phyloP scores from a whole-genome alignment of 169 alveolate species.

The Plasmodium ovale region DNA sequence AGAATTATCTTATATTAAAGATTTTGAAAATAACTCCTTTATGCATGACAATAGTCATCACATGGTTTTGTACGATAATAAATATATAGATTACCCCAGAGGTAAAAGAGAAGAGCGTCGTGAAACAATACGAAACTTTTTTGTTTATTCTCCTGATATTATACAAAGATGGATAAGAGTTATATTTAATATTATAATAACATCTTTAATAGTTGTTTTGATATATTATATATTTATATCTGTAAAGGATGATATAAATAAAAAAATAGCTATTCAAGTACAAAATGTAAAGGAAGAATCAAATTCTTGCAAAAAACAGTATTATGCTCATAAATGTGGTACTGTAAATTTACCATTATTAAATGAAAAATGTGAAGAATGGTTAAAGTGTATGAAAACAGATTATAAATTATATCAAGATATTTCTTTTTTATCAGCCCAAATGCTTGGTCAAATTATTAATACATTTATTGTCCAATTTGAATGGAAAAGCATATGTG shows the following conservation, averaged over 20 bases:
- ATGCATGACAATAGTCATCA: conserved; percentile 53
- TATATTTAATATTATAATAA: conserved; percentile 59
- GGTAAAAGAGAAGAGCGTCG: conserved; percentile 4
- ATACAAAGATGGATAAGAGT: conserved; percentile 76
- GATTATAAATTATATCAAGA: conserved; percentile 74
- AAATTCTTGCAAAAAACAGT: conserved; percentile 60
- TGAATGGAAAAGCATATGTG: conserved; percentile 77
- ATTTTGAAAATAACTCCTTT: conserved; percentile 52
- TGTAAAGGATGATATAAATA: conserved; percentile 69
- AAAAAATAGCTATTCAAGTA: conserved; percentile 68
- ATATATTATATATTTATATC: conserved; percentile 71
- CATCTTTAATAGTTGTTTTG: conserved; percentile 50
- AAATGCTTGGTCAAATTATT: conserved; percentile 71
- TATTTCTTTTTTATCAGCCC: conserved; percentile 70
- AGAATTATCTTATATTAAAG: conserved; percentile 49
- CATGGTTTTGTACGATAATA: conserved; percentile 47
- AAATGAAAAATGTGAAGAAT: conserved; percentile 75
- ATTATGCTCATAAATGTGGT: conserved; percentile 76
- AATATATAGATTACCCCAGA: conserved; percentile 27
- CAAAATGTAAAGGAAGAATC: conserved; percentile 75
- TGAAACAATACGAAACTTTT: conserved; percentile 18
- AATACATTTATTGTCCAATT: conserved; percentile 74
- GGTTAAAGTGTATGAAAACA: conserved; percentile 70
- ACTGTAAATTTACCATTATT: conserved; percentile 67
- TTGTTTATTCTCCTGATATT: conserved; percentile 73